Conservation (phyloP, 495 filamentous ascomycete species). For the Amphirosellinia nigrospora region DNA sequence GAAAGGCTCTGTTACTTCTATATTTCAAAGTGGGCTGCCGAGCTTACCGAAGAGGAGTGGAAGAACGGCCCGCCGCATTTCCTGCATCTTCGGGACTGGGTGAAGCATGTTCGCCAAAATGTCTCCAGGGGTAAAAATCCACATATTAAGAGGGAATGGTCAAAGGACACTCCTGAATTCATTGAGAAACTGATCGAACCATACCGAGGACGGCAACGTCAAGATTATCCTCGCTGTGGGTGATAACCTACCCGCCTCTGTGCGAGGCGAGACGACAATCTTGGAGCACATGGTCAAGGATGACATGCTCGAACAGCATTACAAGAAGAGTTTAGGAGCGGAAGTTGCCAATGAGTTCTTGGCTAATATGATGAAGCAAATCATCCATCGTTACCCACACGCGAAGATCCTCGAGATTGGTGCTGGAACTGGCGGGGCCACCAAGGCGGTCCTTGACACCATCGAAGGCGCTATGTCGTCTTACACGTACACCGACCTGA, state of each 20-base stretch:
- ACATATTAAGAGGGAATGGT: not conserved
- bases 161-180: not conserved
- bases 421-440: too few species aligned
- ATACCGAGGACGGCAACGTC: not conserved
- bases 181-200: not conserved
- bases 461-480: constrained; percentile 35
- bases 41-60: constrained; percentile 15
- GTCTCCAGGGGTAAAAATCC: not conserved
- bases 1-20: constrained; percentile 13
- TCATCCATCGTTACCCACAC: constrained; percentile 48
- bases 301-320: constrained; percentile 38
- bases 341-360: constrained; percentile 30
- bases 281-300: constrained; percentile 50
- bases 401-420: constrained; percentile 57
- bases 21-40: constrained; percentile 1
- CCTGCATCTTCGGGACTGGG: constrained; percentile 1
- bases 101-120: not conserved
- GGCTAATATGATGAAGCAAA: constrained; percentile 35
- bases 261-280: constrained; percentile 47
- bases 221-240: constrained; percentile 33
- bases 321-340: constrained; percentile 39
- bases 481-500: constrained; percentile 61
- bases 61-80: not conserved
- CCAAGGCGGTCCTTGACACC: constrained; percentile 39
- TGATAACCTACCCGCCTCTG: constrained; percentile 41